These are phyloP conservation scores for Xylaria cubensis DNA, from an alignment of 495 filamentous ascomycete genomes.

Conservation along the genomic window DNA sequence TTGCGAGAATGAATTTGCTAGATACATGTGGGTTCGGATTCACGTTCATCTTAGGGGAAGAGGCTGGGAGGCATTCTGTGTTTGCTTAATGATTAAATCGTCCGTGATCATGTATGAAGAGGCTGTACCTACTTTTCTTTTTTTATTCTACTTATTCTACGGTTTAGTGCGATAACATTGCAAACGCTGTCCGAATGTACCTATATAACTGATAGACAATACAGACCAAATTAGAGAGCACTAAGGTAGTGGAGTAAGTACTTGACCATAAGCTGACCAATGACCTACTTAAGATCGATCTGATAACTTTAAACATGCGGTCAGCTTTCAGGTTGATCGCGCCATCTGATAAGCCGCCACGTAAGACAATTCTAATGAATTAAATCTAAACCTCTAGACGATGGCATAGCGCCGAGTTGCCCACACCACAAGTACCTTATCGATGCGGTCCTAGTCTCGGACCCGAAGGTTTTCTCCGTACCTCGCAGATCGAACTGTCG, in stretches of 20 bases:
- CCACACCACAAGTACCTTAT: background rate
- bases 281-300: background rate
- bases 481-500: slow-evolving; percentile 26
- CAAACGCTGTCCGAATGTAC: background rate
- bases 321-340: background rate
- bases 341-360: slow-evolving; percentile 22
- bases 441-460: slow-evolving; percentile 16
- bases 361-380: background rate
- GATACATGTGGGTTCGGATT: slow-evolving; percentile 8
- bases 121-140: background rate
- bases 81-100: background rate
- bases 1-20: slow-evolving; percentile 1
- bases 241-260: background rate
- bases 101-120: background rate
- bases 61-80: background rate
- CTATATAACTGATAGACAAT: too few relatives aligned
- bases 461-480: slow-evolving; percentile 28
- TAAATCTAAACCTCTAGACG: background rate
- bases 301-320: slow-evolving; percentile 1
- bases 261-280: background rate
- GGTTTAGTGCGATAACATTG: background rate
- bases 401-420: background rate
- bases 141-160: background rate
- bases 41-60: slow-evolving; percentile 4
- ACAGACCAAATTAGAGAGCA: too few relatives aligned